Evolutionary conservation across 2,329 filamentous ascomycete species (phyloP).

Genomic region (Neofusicoccum sp.): DNA sequence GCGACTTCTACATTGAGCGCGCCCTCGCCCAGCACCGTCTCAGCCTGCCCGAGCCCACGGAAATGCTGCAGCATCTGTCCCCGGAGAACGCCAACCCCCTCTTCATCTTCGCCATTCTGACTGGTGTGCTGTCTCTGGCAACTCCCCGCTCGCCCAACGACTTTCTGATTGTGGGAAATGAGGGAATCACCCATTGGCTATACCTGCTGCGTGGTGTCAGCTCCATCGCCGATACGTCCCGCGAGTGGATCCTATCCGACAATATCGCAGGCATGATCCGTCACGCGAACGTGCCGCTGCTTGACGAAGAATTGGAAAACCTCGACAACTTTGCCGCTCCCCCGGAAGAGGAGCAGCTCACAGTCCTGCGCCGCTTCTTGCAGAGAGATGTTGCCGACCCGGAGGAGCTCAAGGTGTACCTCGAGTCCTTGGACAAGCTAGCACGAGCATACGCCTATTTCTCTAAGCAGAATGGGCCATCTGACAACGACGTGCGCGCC

Average conservation of each 20-base stretch:
- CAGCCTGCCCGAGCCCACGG: neutral
- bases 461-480: neutral
- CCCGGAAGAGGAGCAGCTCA: slow-evolving; percentile 32
- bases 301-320: neutral
- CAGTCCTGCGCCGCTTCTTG: slow-evolving; percentile 16
- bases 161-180: slow-evolving; percentile 1
- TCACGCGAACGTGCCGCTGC: neutral
- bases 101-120: neutral
- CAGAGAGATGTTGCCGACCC: neutral
- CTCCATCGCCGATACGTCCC: neutral
- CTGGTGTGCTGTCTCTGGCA: neutral
- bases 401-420: neutral
- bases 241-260: neutral
- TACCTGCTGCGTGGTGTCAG: slow-evolving; percentile 2
- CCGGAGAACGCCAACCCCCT: neutral
- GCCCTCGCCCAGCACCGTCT: slow-evolving; percentile 1
- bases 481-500: neutral
- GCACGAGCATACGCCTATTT: neutral
- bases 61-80: neutral
- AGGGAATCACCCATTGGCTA: slow-evolving; percentile 1
- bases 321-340: slow-evolving; percentile 18
- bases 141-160: slow-evolving; percentile 2
- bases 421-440: slow-evolving; percentile 7
- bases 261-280: slow-evolving; percentile 7
- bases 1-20: neutral